A percentile compares a stretch with the other conserved stretches of the same genome.
Conservation (phyloP, 2,329 filamentous ascomycete genomes). For the Calonectria hongkongensis region DNA sequence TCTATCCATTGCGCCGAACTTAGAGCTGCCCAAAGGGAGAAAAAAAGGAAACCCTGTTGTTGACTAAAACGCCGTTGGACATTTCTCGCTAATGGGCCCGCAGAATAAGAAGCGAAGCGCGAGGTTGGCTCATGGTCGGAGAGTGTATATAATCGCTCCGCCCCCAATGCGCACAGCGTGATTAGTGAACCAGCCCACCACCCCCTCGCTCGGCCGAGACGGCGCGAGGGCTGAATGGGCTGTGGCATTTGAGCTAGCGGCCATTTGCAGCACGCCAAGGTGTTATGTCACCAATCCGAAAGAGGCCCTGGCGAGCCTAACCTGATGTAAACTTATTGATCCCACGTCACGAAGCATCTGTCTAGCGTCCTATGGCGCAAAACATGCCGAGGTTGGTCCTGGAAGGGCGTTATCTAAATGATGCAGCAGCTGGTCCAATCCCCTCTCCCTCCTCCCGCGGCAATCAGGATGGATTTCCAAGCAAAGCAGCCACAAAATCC, state of each 20-base stretch:
- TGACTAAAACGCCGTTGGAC: constrained; percentile 26
- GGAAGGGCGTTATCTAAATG: not conserved
- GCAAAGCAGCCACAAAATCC: not conserved
- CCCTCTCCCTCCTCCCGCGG: not conserved
- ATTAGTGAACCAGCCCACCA: constrained; percentile 32
- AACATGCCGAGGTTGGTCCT: not conserved
- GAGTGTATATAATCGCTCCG: constrained; percentile 33
- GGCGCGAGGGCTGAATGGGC: constrained; percentile 7
- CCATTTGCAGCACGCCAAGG: not conserved
- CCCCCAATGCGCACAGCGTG: not conserved
- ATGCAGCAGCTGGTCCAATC: not conserved
- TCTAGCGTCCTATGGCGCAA: not conserved
- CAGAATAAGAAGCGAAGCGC: not conserved
- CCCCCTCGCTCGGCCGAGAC: constrained; percentile 5
- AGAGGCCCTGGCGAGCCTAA: not conserved
- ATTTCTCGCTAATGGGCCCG: constrained; percentile 9
- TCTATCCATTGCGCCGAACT: not conserved
- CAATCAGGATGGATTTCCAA: constrained; percentile 18
- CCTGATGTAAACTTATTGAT: not conserved
- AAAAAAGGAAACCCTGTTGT: not conserved
- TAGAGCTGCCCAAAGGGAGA: no score
- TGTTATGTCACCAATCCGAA: constrained; percentile 10
- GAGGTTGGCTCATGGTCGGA: constrained; percentile 8
- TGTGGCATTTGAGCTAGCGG: not conserved
- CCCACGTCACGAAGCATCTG: constrained; percentile 13